phyloP scores from a whole-genome alignment of 1,284 basidiomycete species.

The Hypsizygus ulmarius region DNA sequence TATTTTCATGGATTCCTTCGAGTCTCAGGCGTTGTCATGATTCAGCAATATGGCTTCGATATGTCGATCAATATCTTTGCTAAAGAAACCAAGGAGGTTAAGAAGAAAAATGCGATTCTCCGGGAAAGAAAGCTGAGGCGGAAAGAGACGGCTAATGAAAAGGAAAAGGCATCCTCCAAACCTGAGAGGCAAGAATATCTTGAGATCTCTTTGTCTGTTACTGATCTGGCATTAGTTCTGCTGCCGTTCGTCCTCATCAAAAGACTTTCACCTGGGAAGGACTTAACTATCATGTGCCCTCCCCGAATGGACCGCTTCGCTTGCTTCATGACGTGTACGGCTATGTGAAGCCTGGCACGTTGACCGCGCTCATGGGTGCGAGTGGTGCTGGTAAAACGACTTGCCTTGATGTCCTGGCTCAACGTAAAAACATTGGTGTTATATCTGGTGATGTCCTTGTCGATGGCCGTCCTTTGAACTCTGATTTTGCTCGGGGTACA shows the following conservation, averaged over 20 bases:
- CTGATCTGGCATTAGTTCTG: neutral
- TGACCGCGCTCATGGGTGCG: constrained; percentile 79
- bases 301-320: constrained; percentile 65
- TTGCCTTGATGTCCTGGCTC: constrained; percentile 84
- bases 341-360: constrained; percentile 84
- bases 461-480: constrained; percentile 70
- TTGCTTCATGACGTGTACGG: constrained; percentile 86
- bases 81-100: constrained; percentile 69
- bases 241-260: constrained; percentile 30
- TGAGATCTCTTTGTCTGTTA: neutral
- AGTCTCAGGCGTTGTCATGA: neutral
- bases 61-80: constrained; percentile 62
- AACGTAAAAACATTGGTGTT: constrained; percentile 85
- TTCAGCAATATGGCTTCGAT: constrained; percentile 48
- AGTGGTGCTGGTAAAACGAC: constrained; percentile 84
- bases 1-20: neutral
- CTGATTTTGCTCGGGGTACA: constrained; percentile 76
- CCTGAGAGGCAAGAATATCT: constrained; percentile 10
- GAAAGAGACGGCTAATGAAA: constrained; percentile 29
- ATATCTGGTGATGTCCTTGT: constrained; percentile 80
- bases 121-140: constrained; percentile 46
- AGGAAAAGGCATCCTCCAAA: constrained; percentile 15
- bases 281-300: constrained; percentile 72
- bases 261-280: constrained; percentile 70
- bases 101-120: constrained; percentile 61